phyloP scores from a whole-genome alignment of 2,329 filamentous ascomycete species.

The Sclerotinia trifoliorum region DNA sequence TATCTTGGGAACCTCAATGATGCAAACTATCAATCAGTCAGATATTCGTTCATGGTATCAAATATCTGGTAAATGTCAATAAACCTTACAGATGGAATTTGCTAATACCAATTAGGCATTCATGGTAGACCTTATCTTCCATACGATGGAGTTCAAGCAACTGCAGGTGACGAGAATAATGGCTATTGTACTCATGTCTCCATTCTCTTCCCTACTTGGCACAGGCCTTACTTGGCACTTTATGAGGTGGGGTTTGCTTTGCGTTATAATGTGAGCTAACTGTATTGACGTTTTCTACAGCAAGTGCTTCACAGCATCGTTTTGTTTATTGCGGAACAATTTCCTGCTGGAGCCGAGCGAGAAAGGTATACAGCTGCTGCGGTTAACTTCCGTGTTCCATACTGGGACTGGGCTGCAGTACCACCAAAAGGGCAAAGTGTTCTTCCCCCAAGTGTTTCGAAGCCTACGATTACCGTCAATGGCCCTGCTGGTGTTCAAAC shows the following conservation, averaged over 20 bases:
- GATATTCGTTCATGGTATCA: conserved; percentile 36
- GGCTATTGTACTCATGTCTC: conserved; percentile 38
- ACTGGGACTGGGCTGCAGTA: conserved; percentile 49
- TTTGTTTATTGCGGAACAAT: conserved; percentile 45
- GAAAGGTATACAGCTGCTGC: conserved; percentile 47
- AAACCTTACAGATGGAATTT: not conserved
- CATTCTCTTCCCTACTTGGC: conserved; percentile 46
- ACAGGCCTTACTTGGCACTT: conserved; percentile 54
- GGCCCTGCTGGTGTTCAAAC: conserved; percentile 49
- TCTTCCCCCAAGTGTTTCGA: conserved; percentile 49
- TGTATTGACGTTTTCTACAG: conserved; percentile 40
- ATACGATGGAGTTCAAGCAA: conserved; percentile 31
- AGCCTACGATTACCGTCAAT: conserved; percentile 47
- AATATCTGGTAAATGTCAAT: conserved; percentile 29
- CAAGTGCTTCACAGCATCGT: conserved; percentile 53
- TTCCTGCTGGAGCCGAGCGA: conserved; percentile 36
- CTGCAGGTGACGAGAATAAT: conserved; percentile 26
- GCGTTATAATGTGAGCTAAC: not conserved
- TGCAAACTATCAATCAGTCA: conserved; percentile 27
- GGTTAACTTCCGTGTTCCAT: conserved; percentile 45
- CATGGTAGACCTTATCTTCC: conserved; percentile 35
- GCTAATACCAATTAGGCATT: conserved; percentile 29
- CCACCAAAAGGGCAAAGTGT: conserved; percentile 51
- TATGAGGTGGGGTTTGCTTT: conserved; percentile 49
- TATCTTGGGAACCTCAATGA: conserved; percentile 36